These are phyloP conservation scores for Fraxinus sp. DNA, from an alignment of 305 asterid species.

Conservation along the genomic window DNA sequence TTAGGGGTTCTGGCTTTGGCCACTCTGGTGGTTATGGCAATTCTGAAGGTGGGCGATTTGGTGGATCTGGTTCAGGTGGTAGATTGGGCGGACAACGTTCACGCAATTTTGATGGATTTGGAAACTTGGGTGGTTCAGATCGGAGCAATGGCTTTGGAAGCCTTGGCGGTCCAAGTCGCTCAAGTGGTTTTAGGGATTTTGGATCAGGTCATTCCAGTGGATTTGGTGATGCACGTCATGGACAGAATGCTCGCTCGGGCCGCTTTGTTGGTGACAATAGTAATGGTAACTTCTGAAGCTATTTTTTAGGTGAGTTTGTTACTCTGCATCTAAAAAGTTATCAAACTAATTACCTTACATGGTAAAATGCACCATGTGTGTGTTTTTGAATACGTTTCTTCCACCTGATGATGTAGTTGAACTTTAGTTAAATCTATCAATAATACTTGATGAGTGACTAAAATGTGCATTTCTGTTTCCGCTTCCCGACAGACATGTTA, in stretches of 20 bases:
- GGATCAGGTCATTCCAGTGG: conserved; percentile 41
- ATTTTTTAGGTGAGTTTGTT: conserved; percentile 29
- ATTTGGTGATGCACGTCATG: conserved; percentile 38
- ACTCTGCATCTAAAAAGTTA: neutral
- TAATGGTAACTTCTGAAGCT: conserved; percentile 30
- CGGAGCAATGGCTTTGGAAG: conserved; percentile 45
- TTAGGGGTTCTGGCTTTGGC: conserved; percentile 56
- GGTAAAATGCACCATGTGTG: neutral
- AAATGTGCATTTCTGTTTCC: neutral
- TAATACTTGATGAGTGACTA: neutral
- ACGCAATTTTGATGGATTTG: conserved; percentile 44
- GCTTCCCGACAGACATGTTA: neutral
- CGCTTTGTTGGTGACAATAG: conserved; percentile 38
- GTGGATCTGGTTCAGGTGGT: conserved; percentile 44
- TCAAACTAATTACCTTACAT: neutral
- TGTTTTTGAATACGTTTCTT: neutral
- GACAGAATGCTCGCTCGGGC: conserved; percentile 29
- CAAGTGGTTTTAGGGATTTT: conserved; percentile 46
- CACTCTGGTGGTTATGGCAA: conserved; percentile 50
- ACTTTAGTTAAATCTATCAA: neutral
- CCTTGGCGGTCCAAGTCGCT: conserved; percentile 39
- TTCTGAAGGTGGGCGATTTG: conserved; percentile 40
- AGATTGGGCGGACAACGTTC: conserved; percentile 47
- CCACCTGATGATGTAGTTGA: neutral
- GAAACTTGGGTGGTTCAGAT: conserved; percentile 44